A percentile compares a stretch with the other conserved stretches of the same genome.
Evolutionary conservation across 2,329 filamentous ascomycete species (phyloP).

Genomic region (Colletotrichum sansevieriae): DNA sequence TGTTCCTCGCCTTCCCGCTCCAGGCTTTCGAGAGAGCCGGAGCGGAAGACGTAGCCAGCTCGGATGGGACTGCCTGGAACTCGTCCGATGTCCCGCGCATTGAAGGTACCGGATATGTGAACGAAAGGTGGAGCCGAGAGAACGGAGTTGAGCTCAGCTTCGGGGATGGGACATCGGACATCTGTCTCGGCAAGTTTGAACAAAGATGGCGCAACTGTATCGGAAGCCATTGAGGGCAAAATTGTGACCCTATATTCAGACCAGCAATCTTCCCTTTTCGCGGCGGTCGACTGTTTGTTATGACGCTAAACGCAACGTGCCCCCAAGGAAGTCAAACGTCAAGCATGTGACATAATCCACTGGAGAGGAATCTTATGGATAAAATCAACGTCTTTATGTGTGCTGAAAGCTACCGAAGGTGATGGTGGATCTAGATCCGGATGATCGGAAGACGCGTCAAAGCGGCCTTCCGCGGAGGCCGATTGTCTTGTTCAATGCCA

Average conservation of each 20-base stretch:
- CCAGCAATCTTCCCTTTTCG: too few relatives aligned
- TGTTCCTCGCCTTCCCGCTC: not conserved
- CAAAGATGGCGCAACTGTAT: not conserved
- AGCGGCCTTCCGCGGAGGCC: constrained; percentile 14
- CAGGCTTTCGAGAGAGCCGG: constrained; percentile 19
- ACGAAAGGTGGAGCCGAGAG: not conserved
- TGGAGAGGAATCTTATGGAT: not conserved
- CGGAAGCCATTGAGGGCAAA: not conserved
- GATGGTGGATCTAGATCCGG: not conserved
- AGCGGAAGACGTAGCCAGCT: constrained; percentile 10
- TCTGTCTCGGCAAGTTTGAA: not conserved
- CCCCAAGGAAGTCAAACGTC: too few relatives aligned
- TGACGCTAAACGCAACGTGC: too few relatives aligned
- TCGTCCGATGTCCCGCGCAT: constrained; percentile 7
- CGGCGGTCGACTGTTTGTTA: too few relatives aligned
- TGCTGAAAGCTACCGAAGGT: too few relatives aligned
- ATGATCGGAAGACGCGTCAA: not conserved
- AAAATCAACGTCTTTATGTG: not conserved
- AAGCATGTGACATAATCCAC: not conserved
- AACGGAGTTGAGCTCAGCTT: not conserved
- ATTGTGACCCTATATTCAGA: too few relatives aligned
- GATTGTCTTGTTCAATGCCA: not conserved
- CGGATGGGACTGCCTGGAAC: constrained; percentile 17
- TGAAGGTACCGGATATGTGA: constrained; percentile 3
- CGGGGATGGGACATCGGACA: not conserved